Conservation (phyloP, 1,139 yeast genomes). For the Suhomyces anneliseae region DNA sequence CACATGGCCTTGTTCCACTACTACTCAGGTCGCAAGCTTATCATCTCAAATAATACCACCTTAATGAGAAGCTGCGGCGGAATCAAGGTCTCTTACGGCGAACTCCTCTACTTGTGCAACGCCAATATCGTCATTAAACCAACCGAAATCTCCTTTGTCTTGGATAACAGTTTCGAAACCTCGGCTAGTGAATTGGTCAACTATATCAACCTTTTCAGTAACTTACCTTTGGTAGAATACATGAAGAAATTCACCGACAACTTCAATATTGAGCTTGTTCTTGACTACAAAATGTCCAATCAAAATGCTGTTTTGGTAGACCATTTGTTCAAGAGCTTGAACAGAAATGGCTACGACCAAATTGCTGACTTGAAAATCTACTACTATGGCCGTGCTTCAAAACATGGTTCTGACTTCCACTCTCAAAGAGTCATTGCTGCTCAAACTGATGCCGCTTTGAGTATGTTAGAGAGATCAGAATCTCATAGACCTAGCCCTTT, state of each 20-base stretch:
- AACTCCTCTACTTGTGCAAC: slow-evolving; percentile 17
- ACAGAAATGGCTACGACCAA: not conserved
- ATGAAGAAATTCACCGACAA: slow-evolving; percentile 12
- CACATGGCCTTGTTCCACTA: slow-evolving; percentile 21
- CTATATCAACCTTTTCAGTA: not conserved
- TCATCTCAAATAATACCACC: slow-evolving; percentile 16
- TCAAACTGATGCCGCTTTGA: not conserved
- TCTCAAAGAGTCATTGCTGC: not conserved
- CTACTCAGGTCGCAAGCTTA: slow-evolving; percentile 13
- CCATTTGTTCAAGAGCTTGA: slow-evolving; percentile 10
- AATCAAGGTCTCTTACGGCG: slow-evolving; percentile 2
- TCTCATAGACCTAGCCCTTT: not conserved
- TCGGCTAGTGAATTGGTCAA: not conserved
- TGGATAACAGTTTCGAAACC: slow-evolving; percentile 5
- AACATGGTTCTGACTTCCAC: not conserved
- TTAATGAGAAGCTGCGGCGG: not conserved
- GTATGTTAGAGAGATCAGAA: not conserved
- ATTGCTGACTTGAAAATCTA: slow-evolving; percentile 4
- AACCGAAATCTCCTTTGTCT: slow-evolving; percentile 17
- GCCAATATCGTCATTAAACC: slow-evolving; percentile 23
- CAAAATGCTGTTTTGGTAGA: slow-evolving; percentile 8
- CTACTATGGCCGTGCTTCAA: not conserved
- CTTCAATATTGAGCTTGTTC: slow-evolving; percentile 15
- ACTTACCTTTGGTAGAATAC: not conserved
- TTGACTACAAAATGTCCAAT: slow-evolving; percentile 9